These are phyloP conservation scores for Oryza glumipatula DNA, from an alignment of 176 grass and related monocot species.

Conservation along the genomic window DNA sequence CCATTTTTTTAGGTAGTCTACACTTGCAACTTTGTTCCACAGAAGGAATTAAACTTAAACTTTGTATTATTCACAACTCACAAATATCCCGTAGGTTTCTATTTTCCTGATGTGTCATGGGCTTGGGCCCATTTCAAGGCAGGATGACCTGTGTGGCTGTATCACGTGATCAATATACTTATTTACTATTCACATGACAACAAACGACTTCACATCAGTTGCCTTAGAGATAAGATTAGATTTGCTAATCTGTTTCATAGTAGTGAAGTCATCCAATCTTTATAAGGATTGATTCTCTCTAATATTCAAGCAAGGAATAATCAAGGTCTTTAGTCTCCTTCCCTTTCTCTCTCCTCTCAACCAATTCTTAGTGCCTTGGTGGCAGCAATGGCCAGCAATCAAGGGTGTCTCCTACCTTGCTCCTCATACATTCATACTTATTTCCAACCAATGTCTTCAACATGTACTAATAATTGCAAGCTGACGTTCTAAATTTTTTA, in stretches of 20 bases:
- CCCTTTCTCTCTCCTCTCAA: neutral
- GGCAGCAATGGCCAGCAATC: neutral
- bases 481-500: neutral
- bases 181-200: neutral
- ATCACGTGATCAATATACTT: neutral
- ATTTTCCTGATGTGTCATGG: neutral
- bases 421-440: neutral
- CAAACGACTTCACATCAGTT: neutral
- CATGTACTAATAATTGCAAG: constrained; percentile 24
- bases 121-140: neutral
- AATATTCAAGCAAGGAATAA: neutral
- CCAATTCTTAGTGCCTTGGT: neutral
- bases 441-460: neutral
- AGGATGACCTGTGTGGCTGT: neutral
- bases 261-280: neutral
- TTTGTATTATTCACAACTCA: constrained; percentile 11
- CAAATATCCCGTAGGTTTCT: neutral
- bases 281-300: neutral
- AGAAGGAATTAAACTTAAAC: neutral
- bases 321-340: neutral
- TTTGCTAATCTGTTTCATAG: neutral
- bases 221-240: neutral
- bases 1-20: neutral
- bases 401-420: neutral
- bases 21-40: neutral